These are phyloP conservation scores for Spathaspora sp. DNA, from an alignment of 805 yeast genomes.

Conservation along the genomic window DNA sequence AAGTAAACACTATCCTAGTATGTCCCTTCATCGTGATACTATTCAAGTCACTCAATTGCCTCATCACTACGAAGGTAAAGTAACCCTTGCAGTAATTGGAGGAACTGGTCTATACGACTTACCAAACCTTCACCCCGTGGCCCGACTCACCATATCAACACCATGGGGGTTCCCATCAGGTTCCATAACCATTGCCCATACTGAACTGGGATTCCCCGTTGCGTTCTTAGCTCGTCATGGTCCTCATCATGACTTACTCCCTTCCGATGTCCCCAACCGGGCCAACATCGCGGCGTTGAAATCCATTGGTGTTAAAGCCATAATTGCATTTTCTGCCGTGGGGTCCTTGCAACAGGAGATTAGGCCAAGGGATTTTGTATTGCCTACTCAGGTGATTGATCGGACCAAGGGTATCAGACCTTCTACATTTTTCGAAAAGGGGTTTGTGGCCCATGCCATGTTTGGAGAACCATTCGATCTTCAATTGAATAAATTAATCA, in stretches of 20 bases:
- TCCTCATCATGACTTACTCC: constrained; percentile 79
- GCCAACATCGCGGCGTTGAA: constrained; percentile 97
- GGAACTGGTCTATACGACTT: constrained; percentile 97
- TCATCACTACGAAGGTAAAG: constrained; percentile 56
- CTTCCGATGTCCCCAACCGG: constrained; percentile 85
- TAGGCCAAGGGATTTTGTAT: constrained; percentile 92
- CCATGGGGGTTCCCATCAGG: constrained; percentile 99
- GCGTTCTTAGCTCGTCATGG: constrained; percentile 98
- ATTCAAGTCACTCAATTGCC: constrained; percentile 36
- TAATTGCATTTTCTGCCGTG: constrained; percentile 92
- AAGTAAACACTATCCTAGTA: constrained; percentile 4
- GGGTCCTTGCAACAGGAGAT: constrained; percentile 90
- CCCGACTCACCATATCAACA: constrained; percentile 74
- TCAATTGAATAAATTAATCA: constrained; percentile 62
- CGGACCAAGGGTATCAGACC: constrained; percentile 94
- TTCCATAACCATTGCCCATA: constrained; percentile 85
- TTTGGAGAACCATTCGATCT: constrained; percentile 96
- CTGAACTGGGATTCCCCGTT: constrained; percentile 72
- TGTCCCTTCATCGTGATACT: constrained; percentile 38
- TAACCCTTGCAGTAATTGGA: constrained; percentile 86
- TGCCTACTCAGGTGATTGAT: constrained; percentile 94
- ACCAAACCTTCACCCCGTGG: constrained; percentile 79
- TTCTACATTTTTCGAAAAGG: constrained; percentile 84
- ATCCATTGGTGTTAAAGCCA: constrained; percentile 78
- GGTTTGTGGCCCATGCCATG: constrained; percentile 95